Percentiles rank a stretch among this genome's conserved stretches.
phyloP scores from a whole-genome alignment of 345 rosid species.

The Excoecaria cochinchinensis region DNA sequence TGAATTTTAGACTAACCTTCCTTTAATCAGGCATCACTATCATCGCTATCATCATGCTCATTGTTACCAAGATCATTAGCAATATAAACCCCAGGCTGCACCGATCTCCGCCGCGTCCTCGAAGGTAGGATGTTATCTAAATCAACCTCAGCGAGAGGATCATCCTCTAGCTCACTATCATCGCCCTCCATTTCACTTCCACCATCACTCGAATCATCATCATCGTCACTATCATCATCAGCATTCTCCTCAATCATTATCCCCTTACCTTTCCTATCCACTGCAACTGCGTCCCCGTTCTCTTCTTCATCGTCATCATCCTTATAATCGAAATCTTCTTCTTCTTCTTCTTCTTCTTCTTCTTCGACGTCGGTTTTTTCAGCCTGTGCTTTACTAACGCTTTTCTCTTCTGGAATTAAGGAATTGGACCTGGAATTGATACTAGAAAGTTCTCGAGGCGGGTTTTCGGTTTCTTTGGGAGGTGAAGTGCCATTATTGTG shows the following conservation, averaged over 20 bases:
- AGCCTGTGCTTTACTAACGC: background rate
- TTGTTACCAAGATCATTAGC: slow-evolving; percentile 26
- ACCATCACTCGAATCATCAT: slow-evolving; percentile 32
- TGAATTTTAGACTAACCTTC: slow-evolving; percentile 25
- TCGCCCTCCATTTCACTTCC: slow-evolving; percentile 37
- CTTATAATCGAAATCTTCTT: background rate
- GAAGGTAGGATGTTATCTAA: slow-evolving; percentile 85
- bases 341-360: slow-evolving; percentile 11
- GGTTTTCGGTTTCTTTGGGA: background rate
- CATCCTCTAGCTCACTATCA: slow-evolving; percentile 66
- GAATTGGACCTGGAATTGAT: background rate
- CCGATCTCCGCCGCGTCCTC: slow-evolving; percentile 54
- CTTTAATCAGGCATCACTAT: slow-evolving; percentile 24
- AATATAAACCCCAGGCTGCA: slow-evolving; percentile 56
- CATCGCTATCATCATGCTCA: slow-evolving; percentile 13
- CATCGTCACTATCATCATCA: slow-evolving; percentile 17
- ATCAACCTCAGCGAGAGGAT: slow-evolving; percentile 96
- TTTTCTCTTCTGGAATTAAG: background rate
- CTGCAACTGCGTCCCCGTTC: slow-evolving; percentile 16
- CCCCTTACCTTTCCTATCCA: slow-evolving; percentile 37
- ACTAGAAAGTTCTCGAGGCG: background rate
- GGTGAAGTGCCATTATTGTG: slow-evolving; percentile 12
- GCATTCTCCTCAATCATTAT: slow-evolving; percentile 40
- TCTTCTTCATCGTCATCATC: slow-evolving; percentile 47
- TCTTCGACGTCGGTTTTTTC: background rate